Evolutionary conservation across 1,139 yeast genomes (phyloP), one percentile per base, ranked within the genome.

Genomic region (Zhuliangozyma blackwelliae): DNA sequence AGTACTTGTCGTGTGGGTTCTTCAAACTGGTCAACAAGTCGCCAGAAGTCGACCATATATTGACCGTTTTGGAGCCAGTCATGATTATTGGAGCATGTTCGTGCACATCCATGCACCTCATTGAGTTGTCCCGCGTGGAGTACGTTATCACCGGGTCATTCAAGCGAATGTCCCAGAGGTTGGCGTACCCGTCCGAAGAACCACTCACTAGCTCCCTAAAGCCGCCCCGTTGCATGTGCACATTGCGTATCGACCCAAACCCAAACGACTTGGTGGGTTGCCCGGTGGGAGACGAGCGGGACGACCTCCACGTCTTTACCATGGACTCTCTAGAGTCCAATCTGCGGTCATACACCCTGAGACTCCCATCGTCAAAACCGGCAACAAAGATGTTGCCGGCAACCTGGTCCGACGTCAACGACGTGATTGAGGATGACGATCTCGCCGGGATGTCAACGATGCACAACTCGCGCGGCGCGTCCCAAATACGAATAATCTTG

Each of bases 161-260:
- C 30, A 66, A 55, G 40, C 98, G 69, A 27, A 92, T 82, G 60
- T 92, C 98, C 98, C 98, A 94, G 23, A 92, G 57, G 45, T 82
- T 84, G 3, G 92, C 84, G 35, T 72, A 70, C 2, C 98, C 97
- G 54, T 87, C 94, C 0, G 85, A 68, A 3, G 92, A 76, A 0
- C 87, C 97, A 50, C 92, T 81, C 3, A 84, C 85, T 34, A 94
- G 70, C 57, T 94, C 99, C 39, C 99, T 72, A 47, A 79, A 80
- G 0, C 98, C 98, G 27, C 98, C 98, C 52, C 98, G 72, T 65
- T 92, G 99, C 95, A 92, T 85, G 49, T 88, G 95, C 2, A 90
- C 80, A 48, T 86, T 88, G 37, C 83, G 70, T 34, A 94, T 79
- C 49, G 90, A 77, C 3, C 86, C 75, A 35, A 44, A 41, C 2